These are phyloP conservation scores for Nyssa sinensis DNA, from an alignment of 148 eudicot genomes.

Conservation along the genomic window DNA sequence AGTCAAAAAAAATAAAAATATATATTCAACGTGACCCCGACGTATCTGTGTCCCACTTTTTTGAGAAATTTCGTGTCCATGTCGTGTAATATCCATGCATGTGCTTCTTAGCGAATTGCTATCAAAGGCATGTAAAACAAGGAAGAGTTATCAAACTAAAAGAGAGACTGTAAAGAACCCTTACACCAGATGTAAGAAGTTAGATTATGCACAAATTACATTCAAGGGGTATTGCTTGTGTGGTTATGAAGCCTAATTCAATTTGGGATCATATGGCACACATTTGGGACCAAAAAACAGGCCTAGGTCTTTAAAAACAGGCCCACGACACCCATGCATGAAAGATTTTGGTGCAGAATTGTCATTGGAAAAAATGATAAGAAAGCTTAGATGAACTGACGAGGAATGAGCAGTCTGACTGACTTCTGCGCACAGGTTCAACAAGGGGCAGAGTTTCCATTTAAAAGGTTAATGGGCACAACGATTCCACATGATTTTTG, in stretches of 20 bases:
- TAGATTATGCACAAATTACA: not conserved
- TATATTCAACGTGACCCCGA: too few species aligned
- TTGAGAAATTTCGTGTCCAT: too few species aligned
- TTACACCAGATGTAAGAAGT: not conserved
- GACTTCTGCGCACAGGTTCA: not conserved
- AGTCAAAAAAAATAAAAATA: too few species aligned
- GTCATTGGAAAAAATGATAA: too few species aligned
- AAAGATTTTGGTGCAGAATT: not conserved
- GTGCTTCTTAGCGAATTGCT: too few species aligned
- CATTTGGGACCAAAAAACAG: not conserved
- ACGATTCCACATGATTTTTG: too few species aligned
- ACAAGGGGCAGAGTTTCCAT: not conserved
- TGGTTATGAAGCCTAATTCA: too few species aligned
- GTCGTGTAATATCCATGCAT: too few species aligned
- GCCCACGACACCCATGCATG: not conserved
- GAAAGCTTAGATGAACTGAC: too few species aligned
- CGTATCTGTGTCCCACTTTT: too few species aligned
- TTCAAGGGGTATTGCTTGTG: too few species aligned
- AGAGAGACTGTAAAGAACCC: not conserved
- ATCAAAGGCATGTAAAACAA: not conserved
- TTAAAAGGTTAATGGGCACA: not conserved
- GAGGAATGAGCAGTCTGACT: not conserved
- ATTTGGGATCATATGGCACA: not conserved
- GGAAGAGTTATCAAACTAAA: not conserved
- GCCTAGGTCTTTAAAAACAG: not conserved